Conservation (phyloP, 2,329 filamentous ascomycete species). For the Chaetothyriales sp. region DNA sequence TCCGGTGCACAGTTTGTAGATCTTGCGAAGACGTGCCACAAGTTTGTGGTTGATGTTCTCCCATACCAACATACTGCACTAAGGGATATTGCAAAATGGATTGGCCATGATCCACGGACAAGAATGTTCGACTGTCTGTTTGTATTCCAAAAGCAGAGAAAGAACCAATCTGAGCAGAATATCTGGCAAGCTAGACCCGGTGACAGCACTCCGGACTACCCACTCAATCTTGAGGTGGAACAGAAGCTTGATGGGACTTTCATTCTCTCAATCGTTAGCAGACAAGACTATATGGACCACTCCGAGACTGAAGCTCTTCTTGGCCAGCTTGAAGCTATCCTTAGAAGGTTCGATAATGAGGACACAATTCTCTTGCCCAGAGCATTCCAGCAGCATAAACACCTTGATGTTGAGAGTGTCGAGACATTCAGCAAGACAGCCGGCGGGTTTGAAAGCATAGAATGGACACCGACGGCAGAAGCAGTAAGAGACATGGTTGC, state of each 20-base stretch:
- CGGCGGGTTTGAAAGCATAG: background rate
- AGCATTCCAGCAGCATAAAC: slow-evolving; percentile 2
- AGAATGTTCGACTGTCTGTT: slow-evolving; percentile 68
- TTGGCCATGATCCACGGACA: slow-evolving; percentile 37
- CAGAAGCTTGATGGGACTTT: slow-evolving; percentile 36
- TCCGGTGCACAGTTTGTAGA: slow-evolving; percentile 41
- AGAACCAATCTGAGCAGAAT: slow-evolving; percentile 16
- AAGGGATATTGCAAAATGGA: slow-evolving; percentile 68
- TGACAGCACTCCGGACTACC: slow-evolving; percentile 47
- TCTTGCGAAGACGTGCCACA: slow-evolving; percentile 50
- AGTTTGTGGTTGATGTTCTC: slow-evolving; percentile 52
- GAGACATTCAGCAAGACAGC: background rate
- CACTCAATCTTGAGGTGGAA: slow-evolving; percentile 60
- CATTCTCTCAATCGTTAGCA: slow-evolving; percentile 44
- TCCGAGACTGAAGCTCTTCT: slow-evolving; percentile 27
- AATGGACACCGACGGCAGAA: slow-evolving; percentile 43
- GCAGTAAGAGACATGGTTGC: slow-evolving; percentile 49
- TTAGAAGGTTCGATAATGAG: slow-evolving; percentile 4
- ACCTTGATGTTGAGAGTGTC: background rate
- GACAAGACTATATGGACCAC: slow-evolving; percentile 29
- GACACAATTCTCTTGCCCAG: slow-evolving; percentile 1
- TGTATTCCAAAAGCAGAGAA: slow-evolving; percentile 51
- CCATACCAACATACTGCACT: slow-evolving; percentile 67
- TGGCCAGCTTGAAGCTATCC: slow-evolving; percentile 22
- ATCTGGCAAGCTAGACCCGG: slow-evolving; percentile 43